Evolutionary conservation across 371 early-diverging fungal species (phyloP).

Genomic region (Mucor lusitanicus): DNA sequence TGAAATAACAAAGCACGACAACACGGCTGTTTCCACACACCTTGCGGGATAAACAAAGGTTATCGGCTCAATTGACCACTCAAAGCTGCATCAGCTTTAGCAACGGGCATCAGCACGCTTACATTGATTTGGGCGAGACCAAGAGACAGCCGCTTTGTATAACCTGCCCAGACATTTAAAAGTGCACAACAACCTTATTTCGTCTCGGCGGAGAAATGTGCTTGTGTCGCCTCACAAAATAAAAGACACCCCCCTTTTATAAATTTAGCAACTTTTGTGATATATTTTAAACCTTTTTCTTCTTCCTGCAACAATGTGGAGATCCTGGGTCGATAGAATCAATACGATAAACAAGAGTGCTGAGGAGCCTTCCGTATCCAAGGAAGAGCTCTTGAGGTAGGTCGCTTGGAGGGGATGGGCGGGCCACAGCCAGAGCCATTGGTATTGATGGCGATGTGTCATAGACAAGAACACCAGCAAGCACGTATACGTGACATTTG

Average conservation of each 20-base stretch:
- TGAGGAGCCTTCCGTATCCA: slow-evolving; percentile 17
- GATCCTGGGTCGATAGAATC: slow-evolving; percentile 54
- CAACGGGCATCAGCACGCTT: no score
- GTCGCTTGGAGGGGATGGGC: no score
- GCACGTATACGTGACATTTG: slow-evolving; percentile 26
- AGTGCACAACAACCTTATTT: neutral
- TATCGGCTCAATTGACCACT: no score
- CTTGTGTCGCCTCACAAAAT: neutral
- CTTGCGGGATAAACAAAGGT: no score
- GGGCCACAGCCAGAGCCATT: neutral
- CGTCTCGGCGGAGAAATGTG: neutral
- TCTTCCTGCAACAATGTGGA: slow-evolving; percentile 33
- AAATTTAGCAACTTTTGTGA: neutral
- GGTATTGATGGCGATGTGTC: neutral
- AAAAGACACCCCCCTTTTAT: neutral
- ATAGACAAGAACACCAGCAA: slow-evolving; percentile 33
- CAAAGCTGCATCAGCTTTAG: no score
- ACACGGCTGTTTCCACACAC: no score
- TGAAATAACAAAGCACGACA: no score
- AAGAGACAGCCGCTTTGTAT: neutral
- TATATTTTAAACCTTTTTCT: neutral
- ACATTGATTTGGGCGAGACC: no score
- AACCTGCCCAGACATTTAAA: neutral
- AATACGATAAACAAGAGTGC: slow-evolving; percentile 31
- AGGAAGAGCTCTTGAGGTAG: slow-evolving; percentile 26